A percentile compares a stretch with the other conserved stretches of the same genome.
phyloP scores from a whole-genome alignment of 352 stramenopile species.

The Pythium oligandrum region DNA sequence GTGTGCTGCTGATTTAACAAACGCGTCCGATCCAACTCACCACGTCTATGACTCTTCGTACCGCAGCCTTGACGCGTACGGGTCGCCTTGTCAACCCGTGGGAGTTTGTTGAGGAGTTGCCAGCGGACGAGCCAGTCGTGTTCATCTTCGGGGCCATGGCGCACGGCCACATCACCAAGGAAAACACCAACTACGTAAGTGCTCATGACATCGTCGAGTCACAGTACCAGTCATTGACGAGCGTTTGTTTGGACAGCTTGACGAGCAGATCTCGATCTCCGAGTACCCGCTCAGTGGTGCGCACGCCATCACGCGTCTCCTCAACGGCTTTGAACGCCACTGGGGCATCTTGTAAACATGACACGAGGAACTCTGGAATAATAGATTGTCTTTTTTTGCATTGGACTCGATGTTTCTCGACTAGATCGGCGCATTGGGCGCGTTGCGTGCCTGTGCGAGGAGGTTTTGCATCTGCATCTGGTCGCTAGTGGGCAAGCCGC shows the following conservation, averaged over 20 bases:
- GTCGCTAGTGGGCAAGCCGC: constrained; percentile 89
- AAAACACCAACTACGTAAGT: constrained; percentile 96
- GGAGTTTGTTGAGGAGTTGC: constrained; percentile 91
- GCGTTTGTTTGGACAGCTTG: constrained; percentile 52
- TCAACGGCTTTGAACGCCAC: constrained; percentile 97
- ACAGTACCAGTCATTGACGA: no score
- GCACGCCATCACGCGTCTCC: constrained; percentile 94
- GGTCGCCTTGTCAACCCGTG: constrained; percentile 94
- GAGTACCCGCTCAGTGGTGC: constrained; percentile 98
- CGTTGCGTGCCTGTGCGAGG: background rate
- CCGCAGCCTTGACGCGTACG: constrained; percentile 85
- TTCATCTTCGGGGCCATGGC: constrained; percentile 99
- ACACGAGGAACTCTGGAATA: background rate
- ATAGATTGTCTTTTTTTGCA: no score
- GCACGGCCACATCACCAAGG: constrained; percentile 93
- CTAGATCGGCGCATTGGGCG: constrained; percentile 7
- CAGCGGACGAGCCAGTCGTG: constrained; percentile 90
- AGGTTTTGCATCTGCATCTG: constrained; percentile 32
- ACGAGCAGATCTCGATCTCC: constrained; percentile 96
- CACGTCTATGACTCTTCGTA: no score
- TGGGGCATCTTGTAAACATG: constrained; percentile 96
- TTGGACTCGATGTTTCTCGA: no score
- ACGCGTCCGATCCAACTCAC: no score
- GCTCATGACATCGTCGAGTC: no score
- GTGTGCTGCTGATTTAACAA: constrained; percentile 2